phyloP scores from a whole-genome alignment of 225 moss, liverwort and hornwort species.

The Thuidium tamariscinum region DNA sequence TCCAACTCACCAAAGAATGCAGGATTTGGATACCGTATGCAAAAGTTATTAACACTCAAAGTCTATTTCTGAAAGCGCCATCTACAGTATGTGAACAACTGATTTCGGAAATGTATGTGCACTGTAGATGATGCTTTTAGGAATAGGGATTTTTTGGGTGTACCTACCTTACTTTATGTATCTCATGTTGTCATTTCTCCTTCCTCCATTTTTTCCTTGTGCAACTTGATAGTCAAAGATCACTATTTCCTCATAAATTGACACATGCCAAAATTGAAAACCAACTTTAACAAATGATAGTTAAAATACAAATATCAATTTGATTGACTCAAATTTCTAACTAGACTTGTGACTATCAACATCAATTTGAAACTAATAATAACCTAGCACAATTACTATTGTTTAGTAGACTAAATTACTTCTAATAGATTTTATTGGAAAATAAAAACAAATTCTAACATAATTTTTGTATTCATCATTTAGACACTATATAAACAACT shows the following conservation, averaged over 20 bases:
- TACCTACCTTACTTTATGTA: too few relatives aligned
- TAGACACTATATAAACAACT: not conserved
- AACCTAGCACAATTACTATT: accelerated
- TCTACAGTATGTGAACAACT: too few relatives aligned
- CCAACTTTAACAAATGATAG: accelerated
- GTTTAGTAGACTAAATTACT: not conserved
- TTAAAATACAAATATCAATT: accelerated
- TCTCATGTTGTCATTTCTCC: too few relatives aligned
- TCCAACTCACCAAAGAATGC: too few relatives aligned
- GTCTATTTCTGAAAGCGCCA: too few relatives aligned
- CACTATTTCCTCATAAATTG: not conserved
- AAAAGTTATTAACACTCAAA: too few relatives aligned
- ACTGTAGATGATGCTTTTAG: too few relatives aligned
- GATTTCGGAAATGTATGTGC: too few relatives aligned
- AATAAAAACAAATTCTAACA: accelerated
- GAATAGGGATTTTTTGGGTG: too few relatives aligned
- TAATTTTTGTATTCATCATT: not conserved
- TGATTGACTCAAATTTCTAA: not conserved
- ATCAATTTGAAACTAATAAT: not conserved
- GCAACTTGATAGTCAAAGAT: not conserved
- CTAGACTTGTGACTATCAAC: not conserved
- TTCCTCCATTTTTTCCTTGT: not conserved
- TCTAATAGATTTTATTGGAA: not conserved
- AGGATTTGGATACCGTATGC: too few relatives aligned
- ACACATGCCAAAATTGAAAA: accelerated